Conservation (phyloP, 495 filamentous ascomycete genomes). For the Neurospora tetraspora region DNA sequence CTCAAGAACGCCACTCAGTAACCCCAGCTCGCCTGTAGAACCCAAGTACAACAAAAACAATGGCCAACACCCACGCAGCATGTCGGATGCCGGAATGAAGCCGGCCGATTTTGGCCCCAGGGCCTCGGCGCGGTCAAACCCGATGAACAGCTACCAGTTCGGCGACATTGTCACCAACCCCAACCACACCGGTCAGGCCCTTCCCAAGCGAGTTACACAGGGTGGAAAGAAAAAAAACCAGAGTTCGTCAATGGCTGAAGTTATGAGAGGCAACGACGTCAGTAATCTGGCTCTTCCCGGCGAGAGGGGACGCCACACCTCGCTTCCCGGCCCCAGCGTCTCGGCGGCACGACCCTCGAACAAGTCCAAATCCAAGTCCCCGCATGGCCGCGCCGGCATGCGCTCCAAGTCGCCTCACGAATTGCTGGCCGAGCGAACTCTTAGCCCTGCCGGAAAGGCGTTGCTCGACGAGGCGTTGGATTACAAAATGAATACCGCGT, state of each 20-base stretch:
- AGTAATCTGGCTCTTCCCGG: constrained; percentile 32
- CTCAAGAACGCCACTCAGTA: constrained; percentile 20
- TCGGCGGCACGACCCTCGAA: constrained; percentile 27
- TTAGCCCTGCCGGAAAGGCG: constrained; percentile 29
- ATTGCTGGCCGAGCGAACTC: constrained; percentile 27
- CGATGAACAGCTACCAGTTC: constrained; percentile 42
- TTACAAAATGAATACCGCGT: constrained; percentile 48
- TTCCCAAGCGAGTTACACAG: constrained; percentile 35
- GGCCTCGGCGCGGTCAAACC: constrained; percentile 26
- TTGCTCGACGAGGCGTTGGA: constrained; percentile 41
- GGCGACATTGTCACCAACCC: constrained; percentile 39
- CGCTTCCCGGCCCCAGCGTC: constrained; percentile 27
- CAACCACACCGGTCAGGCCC: constrained; percentile 30
- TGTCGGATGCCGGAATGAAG: constrained; percentile 39
- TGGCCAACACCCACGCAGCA: constrained; percentile 32
- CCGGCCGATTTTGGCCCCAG: constrained; percentile 33
- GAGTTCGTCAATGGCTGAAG: constrained; percentile 38
- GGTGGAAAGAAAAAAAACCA: constrained; percentile 29
- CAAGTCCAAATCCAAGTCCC: constrained; percentile 59
- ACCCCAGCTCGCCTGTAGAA: constrained; percentile 33
- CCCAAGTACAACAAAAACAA: constrained; percentile 10
- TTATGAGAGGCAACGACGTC: constrained; percentile 36
- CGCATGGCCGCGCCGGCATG: constrained; percentile 41
- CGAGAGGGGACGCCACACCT: constrained; percentile 36
- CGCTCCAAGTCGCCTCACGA: constrained; percentile 51